Conservation (phyloP, 257 asterid species). For the Datura wrightii region DNA sequence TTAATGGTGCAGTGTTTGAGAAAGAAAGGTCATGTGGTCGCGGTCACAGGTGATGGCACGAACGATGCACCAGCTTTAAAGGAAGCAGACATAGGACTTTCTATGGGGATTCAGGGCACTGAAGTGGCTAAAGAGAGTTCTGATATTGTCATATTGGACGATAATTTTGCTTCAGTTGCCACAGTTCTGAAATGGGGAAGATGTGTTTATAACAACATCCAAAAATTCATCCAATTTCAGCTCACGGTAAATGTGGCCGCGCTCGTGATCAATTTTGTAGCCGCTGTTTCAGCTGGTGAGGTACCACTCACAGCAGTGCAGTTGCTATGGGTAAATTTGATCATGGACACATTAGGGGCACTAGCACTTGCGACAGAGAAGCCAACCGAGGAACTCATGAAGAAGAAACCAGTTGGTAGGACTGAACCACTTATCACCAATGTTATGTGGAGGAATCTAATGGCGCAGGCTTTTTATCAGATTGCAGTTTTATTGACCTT, state of each 20-base stretch:
- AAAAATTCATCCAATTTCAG: conserved; percentile 75
- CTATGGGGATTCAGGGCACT: conserved; percentile 78
- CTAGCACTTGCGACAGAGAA: conserved; percentile 58
- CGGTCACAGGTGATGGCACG: conserved; percentile 77
- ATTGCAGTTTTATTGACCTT: conserved; percentile 44
- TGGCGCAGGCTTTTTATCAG: conserved; percentile 53
- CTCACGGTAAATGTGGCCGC: conserved; percentile 65
- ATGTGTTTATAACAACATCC: conserved; percentile 67
- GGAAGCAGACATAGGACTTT: conserved; percentile 74
- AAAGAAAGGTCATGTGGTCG: conserved; percentile 71
- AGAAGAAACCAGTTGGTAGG: conserved; percentile 52
- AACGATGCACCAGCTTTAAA: conserved; percentile 74
- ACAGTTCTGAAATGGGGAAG: conserved; percentile 62
- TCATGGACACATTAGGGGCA: conserved; percentile 60
- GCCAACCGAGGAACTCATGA: conserved; percentile 53
- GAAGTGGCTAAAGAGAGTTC: conserved; percentile 77
- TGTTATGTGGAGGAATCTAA: conserved; percentile 59
- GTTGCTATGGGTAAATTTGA: conserved; percentile 55
- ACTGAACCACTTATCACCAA: conserved; percentile 53
- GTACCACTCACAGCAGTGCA: conserved; percentile 77
- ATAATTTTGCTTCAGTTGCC: conserved; percentile 62
- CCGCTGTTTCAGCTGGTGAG: conserved; percentile 66
- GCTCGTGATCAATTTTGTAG: conserved; percentile 58
- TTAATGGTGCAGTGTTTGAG: conserved; percentile 72
- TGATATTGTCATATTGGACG: conserved; percentile 75